Conservation (phyloP, 345 rosid genomes). For the Corymbia maculata region DNA sequence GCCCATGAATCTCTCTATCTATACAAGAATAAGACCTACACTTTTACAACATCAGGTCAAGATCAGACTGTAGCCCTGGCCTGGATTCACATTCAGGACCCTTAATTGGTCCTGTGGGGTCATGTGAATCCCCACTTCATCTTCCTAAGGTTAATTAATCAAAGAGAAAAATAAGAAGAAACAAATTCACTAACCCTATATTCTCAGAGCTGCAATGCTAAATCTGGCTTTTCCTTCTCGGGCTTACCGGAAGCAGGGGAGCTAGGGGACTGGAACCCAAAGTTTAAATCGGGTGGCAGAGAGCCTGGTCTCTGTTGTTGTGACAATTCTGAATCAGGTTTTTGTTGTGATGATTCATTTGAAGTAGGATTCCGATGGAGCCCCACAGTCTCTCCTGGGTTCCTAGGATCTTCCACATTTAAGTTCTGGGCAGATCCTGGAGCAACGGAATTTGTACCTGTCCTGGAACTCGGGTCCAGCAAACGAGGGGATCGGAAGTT, state of each 20-base stretch:
- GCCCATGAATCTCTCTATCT: neutral
- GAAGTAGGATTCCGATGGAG: neutral
- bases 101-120: neutral
- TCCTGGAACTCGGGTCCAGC: constrained; percentile 8
- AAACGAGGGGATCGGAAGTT: constrained; percentile 17
- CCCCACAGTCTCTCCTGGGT: neutral
- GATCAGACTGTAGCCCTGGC: neutral
- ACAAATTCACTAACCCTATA: neutral
- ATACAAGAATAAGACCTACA: neutral
- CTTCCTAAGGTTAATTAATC: constrained; percentile 17
- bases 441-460: constrained; percentile 3
- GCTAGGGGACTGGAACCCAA: constrained; percentile 31
- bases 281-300: constrained; percentile 34
- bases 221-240: constrained; percentile 41
- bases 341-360: neutral
- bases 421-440: neutral
- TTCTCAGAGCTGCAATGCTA: constrained; percentile 49
- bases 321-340: constrained; percentile 4
- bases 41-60: neutral
- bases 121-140: neutral
- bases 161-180: neutral
- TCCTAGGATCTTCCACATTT: constrained; percentile 9
- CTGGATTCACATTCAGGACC: neutral
- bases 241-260: constrained; percentile 24
- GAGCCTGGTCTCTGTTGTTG: constrained; percentile 15